phyloP scores from a whole-genome alignment of 768 basidiomycete genomes.

The Calocera viscosa region DNA sequence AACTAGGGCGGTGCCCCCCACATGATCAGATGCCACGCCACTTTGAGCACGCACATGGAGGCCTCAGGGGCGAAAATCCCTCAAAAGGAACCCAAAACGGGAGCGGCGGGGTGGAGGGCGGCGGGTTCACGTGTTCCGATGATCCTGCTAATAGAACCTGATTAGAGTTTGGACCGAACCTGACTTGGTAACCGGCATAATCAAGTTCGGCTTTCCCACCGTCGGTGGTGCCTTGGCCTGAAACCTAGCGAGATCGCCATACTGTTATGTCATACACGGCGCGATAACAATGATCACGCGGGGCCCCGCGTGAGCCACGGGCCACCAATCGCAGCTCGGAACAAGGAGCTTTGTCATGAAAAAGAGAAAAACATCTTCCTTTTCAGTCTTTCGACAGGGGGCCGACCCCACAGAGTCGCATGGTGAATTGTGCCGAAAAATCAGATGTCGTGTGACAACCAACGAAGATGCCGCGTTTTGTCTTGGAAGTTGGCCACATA shows the following conservation, averaged over 20 bases:
- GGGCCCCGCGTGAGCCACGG: neutral
- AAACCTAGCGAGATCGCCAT: neutral
- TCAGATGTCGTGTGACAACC: neutral
- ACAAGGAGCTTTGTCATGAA: neutral
- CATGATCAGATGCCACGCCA: too few relatives aligned
- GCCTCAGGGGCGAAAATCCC: too few relatives aligned
- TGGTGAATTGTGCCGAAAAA: neutral
- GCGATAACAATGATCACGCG: neutral
- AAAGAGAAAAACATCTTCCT: neutral
- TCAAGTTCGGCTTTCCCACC: neutral
- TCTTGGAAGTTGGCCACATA: neutral
- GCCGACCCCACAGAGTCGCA: neutral
- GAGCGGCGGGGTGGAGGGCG: slow-evolving; percentile 3
- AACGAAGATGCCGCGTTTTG: neutral
- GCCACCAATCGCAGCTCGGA: neutral
- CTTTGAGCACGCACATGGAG: too few relatives aligned
- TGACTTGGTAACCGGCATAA: neutral
- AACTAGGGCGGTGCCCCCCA: neutral
- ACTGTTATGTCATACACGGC: neutral
- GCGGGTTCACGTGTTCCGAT: slow-evolving; percentile 8
- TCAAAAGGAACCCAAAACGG: too few relatives aligned
- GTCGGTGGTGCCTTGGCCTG: neutral
- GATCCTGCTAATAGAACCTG: neutral
- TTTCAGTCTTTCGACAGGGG: neutral
- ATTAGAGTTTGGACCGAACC: slow-evolving; percentile 2